Percentiles rank a stretch among this genome's conserved stretches.
Evolutionary conservation across 2,329 filamentous ascomycete species (phyloP).

Genomic region (Lasiodiplodia citricola): DNA sequence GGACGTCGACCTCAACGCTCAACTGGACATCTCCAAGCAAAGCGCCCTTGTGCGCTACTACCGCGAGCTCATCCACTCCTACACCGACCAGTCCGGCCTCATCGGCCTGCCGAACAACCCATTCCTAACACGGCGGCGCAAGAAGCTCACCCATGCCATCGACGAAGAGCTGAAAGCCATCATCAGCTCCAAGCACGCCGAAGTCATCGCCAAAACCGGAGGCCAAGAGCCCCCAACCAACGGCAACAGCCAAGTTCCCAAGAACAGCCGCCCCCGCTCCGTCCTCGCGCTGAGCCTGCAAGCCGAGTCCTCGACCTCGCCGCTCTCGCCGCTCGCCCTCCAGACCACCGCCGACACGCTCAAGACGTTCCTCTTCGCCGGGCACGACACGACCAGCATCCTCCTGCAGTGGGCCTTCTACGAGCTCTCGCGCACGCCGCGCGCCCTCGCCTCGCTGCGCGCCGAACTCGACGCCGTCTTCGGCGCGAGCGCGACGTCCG

Average conservation of each 20-base stretch:
- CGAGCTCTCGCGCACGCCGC: conserved; percentile 28
- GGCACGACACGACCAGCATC: conserved; percentile 42
- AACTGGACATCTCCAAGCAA: background rate
- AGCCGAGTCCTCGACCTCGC: conserved; percentile 21
- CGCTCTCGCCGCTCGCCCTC: conserved; percentile 21
- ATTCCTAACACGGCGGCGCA: conserved; percentile 18
- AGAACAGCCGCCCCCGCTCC: conserved; percentile 13
- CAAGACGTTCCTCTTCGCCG: conserved; percentile 42
- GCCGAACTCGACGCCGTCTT: conserved; percentile 41
- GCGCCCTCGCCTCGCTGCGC: conserved; percentile 30
- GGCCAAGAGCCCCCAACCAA: background rate
- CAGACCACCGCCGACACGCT: conserved; percentile 31
- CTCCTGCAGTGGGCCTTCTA: conserved; percentile 30
- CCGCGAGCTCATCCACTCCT: conserved; percentile 26
- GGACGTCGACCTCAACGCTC: conserved; percentile 19
- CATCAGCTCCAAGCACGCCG: conserved; percentile 29
- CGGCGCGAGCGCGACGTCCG: conserved; percentile 28
- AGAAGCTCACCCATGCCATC: conserved; percentile 26
- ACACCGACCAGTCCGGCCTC: background rate
- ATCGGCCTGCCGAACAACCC: conserved; percentile 3
- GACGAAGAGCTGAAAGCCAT: conserved; percentile 30
- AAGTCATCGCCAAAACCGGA: conserved; percentile 18
- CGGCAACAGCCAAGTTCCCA: background rate
- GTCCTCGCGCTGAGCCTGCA: conserved; percentile 15
- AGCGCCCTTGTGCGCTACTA: conserved; percentile 21